phyloP scores from a whole-genome alignment of 345 rosid species.

The Arabis hirsuta region DNA sequence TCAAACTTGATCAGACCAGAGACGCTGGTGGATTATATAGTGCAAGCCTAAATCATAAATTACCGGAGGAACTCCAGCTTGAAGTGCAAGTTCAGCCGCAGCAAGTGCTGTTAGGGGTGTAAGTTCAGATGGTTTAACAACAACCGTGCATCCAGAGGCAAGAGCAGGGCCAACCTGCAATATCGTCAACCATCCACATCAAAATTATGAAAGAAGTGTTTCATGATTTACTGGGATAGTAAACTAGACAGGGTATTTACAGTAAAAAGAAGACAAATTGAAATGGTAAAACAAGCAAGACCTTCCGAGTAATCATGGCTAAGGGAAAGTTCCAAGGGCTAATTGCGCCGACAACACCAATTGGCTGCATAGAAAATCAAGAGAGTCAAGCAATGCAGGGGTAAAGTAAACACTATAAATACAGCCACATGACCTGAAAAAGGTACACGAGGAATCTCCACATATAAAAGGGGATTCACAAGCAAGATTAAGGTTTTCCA shows the following conservation, averaged over 20 bases:
- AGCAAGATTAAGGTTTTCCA: conserved; percentile 6
- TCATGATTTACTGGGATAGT: conserved; percentile 4
- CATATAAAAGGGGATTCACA: background rate
- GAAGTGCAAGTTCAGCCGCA: conserved; percentile 92
- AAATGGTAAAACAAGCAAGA: conserved; percentile 36
- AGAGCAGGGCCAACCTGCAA: conserved; percentile 97
- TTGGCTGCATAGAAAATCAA: conserved; percentile 64
- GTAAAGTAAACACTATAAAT: background rate
- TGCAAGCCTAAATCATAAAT: conserved; percentile 41
- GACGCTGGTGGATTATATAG: conserved; percentile 20
- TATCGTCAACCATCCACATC: conserved; percentile 36
- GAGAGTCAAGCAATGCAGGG: conserved; percentile 18
- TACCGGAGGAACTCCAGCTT: conserved; percentile 99
- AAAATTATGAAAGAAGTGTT: conserved; percentile 7
- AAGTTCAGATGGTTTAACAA: conserved; percentile 93
- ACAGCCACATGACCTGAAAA: background rate
- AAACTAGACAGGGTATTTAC: conserved; percentile 21
- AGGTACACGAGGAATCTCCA: conserved; percentile 19
- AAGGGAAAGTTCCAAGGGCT: conserved; percentile 98
- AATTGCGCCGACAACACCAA: conserved; percentile 96
- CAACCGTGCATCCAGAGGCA: conserved; percentile 98
- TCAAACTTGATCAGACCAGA: conserved; percentile 23
- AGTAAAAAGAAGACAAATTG: conserved; percentile 5
- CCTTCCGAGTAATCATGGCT: conserved; percentile 99
- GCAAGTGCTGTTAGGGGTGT: conserved; percentile 97